A percentile compares a stretch with the other conserved stretches of the same genome.
Conservation (phyloP, 495 filamentous ascomycete genomes). For the Evernia prunastri region DNA sequence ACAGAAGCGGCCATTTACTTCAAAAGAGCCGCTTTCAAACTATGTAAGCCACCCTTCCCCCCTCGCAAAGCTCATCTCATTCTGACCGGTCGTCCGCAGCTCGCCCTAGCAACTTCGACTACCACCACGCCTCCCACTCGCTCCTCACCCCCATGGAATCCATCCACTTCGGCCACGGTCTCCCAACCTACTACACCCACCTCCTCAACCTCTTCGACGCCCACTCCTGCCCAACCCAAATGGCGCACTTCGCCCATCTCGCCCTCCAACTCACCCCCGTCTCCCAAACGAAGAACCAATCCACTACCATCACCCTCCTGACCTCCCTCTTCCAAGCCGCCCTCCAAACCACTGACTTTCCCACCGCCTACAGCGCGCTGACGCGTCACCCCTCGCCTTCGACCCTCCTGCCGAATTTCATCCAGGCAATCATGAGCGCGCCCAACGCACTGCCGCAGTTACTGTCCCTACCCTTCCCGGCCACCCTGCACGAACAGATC, state of each 20-base stretch:
- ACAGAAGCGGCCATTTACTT: constrained; percentile 70
- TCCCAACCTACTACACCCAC: constrained; percentile 81
- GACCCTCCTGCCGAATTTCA: constrained; percentile 56
- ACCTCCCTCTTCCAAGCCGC: constrained; percentile 76
- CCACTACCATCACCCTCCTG: constrained; percentile 58
- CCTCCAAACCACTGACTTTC: constrained; percentile 67
- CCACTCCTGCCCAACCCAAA: constrained; percentile 64
- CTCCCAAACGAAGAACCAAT: constrained; percentile 32
- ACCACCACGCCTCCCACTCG: constrained; percentile 45
- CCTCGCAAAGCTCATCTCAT: not conserved
- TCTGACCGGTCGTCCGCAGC: constrained; percentile 33
- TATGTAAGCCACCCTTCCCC: constrained; percentile 50
- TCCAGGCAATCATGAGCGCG: constrained; percentile 60
- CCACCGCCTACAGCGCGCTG: constrained; percentile 75
- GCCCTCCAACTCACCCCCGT: constrained; percentile 59
- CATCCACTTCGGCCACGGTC: constrained; percentile 65
- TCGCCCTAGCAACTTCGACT: constrained; percentile 39
- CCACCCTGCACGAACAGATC: constrained; percentile 65
- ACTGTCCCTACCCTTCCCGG: constrained; percentile 67
- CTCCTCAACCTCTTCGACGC: constrained; percentile 75
- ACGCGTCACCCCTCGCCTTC: constrained; percentile 63
- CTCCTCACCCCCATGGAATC: constrained; percentile 67
- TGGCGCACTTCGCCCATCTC: constrained; percentile 75
- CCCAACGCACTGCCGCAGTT: constrained; percentile 60
- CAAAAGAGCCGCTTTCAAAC: constrained; percentile 70